Evolutionary conservation across 1,139 yeast genomes (phyloP), one percentile per base, ranked within the genome.

Genomic region (Magnusiomyces ingens): DNA sequence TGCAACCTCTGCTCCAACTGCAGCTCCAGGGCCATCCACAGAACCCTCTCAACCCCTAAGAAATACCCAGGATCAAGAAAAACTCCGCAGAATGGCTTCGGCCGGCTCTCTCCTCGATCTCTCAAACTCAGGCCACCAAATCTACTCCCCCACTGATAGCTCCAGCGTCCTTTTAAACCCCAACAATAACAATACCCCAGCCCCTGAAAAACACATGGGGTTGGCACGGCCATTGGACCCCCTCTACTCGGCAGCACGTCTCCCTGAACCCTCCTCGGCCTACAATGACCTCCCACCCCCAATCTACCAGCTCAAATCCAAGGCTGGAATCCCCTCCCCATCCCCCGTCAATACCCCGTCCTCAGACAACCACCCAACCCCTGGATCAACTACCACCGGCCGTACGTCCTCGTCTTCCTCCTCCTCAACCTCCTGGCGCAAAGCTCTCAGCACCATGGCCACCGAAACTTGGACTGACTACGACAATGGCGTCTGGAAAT

Each of bases 401-500:
- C 19, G 21, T 41, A 12, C 45, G 5, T 15, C 45, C 4, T 19
- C 45, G n/a, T 41, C 26, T 4, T 37, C 41, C 21, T 15, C 13
- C 45, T 37, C 41, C 21, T 15, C 13, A 8, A 51, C 5, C 41
- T 46, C 42, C 17, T 43, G 46, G 21, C 42, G 49, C 2, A 49
- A 45, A 4, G 47, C 43, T 8, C 41, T 47, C 29, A 51, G 53
- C 26, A 46, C 41, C 13, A 37, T n/a, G 18, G 41, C 17, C 4
- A 35, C 17, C 6, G 53, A 2, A 57, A 56, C 35, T 48, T 59
- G 40, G 62, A 62, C 15, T 15, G 52, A 36, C 15, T 35, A 45
- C 15, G 55, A 50, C 50, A 50, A 36, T 36, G 45, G 38, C 4
- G 36, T 35, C 26, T 48, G 58, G 58, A 36, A 45, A 12, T 86